Conservation (phyloP, 2,329 filamentous ascomycete species). For the Aureobasidium uvarum region DNA sequence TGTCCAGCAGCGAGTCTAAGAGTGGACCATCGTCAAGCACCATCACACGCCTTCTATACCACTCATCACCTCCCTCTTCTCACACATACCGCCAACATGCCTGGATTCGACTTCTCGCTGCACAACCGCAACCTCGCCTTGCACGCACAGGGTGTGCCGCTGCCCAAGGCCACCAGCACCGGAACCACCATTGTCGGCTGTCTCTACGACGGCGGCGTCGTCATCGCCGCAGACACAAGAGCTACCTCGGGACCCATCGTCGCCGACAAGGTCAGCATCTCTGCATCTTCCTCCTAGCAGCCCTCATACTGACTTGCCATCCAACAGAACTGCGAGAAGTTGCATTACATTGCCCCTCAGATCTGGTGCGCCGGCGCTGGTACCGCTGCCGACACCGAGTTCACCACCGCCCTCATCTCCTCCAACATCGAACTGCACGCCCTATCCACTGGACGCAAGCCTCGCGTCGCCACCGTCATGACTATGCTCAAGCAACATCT, state of each 20-base stretch:
- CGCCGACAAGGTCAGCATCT: conserved; percentile 75
- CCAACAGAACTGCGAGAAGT: conserved; percentile 88
- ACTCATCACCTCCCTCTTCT: background rate
- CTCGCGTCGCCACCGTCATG: conserved; percentile 98
- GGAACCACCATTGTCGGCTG: conserved; percentile 99
- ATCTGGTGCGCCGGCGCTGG: conserved; percentile 99
- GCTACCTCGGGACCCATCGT: conserved; percentile 97
- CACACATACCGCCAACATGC: conserved; percentile 57
- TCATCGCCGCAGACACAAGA: conserved; percentile 97
- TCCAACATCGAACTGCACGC: conserved; percentile 98
- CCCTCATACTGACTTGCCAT: background rate
- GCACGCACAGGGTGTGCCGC: conserved; percentile 86
- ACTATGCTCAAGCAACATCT: conserved; percentile 99
- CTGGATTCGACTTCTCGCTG: conserved; percentile 99
- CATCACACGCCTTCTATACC: background rate
- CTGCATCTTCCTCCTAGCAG: background rate
- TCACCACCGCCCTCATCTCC: conserved; percentile 97
- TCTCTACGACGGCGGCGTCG: conserved; percentile 92
- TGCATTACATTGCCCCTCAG: conserved; percentile 97
- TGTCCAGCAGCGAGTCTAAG: background rate
- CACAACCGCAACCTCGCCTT: conserved; percentile 98
- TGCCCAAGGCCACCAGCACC: conserved; percentile 97
- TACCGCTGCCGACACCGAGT: conserved; percentile 97
- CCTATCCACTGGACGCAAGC: conserved; percentile 92
- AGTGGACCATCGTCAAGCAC: background rate